A percentile compares a stretch with the other conserved stretches of the same genome.
phyloP scores from a whole-genome alignment of 345 rosid species.

The Brassica cretica region DNA sequence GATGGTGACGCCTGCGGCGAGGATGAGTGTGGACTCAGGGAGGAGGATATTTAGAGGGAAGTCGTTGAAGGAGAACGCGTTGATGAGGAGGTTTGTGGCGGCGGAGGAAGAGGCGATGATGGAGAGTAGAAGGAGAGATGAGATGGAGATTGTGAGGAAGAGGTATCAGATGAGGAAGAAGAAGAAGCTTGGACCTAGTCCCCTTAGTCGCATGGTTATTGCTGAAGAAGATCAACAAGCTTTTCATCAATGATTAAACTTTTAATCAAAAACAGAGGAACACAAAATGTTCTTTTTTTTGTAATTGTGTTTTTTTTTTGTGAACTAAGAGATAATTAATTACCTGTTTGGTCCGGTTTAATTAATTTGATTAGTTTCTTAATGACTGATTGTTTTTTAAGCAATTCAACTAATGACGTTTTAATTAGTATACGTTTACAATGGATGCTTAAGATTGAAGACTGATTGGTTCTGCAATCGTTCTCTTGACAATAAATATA shows the following conservation, averaged over 20 bases:
- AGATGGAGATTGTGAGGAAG: constrained; percentile 79
- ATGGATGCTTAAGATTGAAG: constrained; percentile 34
- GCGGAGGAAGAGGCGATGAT: constrained; percentile 91
- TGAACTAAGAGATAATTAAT: not conserved
- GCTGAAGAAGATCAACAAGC: constrained; percentile 46
- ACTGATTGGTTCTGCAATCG: constrained; percentile 24
- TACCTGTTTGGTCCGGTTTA: not conserved
- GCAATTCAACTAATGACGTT: not conserved
- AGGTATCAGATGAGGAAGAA: constrained; percentile 58
- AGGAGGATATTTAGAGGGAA: constrained; percentile 82
- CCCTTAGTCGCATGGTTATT: constrained; percentile 72
- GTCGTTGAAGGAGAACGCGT: constrained; percentile 76
- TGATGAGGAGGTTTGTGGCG: constrained; percentile 91
- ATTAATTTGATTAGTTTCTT: not conserved
- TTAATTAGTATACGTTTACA: not conserved
- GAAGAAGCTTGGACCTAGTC: constrained; percentile 92
- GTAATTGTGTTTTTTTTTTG: not conserved
- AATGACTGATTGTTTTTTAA: not conserved
- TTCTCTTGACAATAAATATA: not conserved
- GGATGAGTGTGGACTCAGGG: constrained; percentile 54
- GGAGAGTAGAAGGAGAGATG: constrained; percentile 76
- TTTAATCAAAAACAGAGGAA: not conserved
- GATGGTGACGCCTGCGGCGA: constrained; percentile 28
- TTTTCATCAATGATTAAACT: not conserved
- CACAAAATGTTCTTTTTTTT: not conserved